Conservation (phyloP, 768 basidiomycete genomes). For the Psilocybe cubensis region DNA sequence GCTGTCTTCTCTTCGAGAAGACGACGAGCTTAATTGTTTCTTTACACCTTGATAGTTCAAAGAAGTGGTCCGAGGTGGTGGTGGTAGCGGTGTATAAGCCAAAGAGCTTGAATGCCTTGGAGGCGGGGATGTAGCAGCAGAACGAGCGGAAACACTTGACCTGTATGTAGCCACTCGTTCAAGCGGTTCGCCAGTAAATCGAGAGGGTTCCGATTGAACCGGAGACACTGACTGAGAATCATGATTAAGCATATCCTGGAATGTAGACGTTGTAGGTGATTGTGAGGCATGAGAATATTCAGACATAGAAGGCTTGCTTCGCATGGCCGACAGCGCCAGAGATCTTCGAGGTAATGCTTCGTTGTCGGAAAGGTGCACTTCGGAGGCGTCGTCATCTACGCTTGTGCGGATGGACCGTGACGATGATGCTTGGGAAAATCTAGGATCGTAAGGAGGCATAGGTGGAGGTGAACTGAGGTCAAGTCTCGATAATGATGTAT, state of each 20-base stretch:
- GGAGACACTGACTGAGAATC: conserved; percentile 25
- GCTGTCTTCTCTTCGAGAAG: conserved; percentile 23
- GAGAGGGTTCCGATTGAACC: conserved; percentile 28
- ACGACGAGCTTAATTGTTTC: conserved; percentile 19
- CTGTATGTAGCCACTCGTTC: conserved; percentile 24
- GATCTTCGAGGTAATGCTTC: conserved; percentile 46
- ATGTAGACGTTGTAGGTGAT: conserved; percentile 77
- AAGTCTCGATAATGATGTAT: conserved; percentile 30
- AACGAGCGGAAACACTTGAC: conserved; percentile 35
- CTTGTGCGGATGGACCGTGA: conserved; percentile 29
- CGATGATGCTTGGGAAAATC: conserved; percentile 36
- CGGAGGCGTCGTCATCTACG: conserved; percentile 24
- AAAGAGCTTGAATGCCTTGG: conserved; percentile 70
- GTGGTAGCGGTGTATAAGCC: conserved; percentile 56
- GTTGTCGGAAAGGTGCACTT: conserved; percentile 38
- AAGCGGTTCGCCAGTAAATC: conserved; percentile 27
- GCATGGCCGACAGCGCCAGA: conserved; percentile 51
- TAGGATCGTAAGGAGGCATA: conserved; percentile 22
- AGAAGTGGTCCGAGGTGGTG: conserved; percentile 51
- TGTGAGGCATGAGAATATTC: conserved; percentile 68
- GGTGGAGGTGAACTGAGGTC: conserved; percentile 50
- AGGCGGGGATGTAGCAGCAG: conserved; percentile 54
- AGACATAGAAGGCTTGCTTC: conserved; percentile 60
- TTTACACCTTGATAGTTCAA: conserved; percentile 24
- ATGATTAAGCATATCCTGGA: conserved; percentile 59